phyloP scores from a whole-genome alignment of 441 rosid species.

The Populus hybrid region DNA sequence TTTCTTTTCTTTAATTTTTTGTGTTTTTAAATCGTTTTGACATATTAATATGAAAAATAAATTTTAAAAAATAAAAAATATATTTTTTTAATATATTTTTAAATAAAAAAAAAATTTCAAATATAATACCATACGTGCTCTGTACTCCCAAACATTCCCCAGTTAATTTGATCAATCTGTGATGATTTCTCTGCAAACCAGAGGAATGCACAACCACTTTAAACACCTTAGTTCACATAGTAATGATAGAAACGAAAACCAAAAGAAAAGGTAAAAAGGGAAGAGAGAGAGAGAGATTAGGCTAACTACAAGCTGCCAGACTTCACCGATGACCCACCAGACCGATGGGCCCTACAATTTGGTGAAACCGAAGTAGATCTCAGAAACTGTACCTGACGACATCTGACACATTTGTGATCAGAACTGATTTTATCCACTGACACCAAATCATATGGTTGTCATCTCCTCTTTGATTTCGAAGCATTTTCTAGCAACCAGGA shows the following conservation, averaged over 20 bases:
- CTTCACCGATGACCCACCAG: not conserved
- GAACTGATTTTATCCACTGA: not conserved
- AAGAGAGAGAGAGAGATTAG: not conserved
- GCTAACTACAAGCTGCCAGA: not conserved
- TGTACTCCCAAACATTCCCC: no score
- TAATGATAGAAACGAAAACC: not conserved
- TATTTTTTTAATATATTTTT: no score
- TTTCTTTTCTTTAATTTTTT: no score
- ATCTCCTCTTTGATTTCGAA: not conserved
- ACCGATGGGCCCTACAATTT: conserved; percentile 18
- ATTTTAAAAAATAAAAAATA: no score
- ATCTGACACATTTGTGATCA: conserved; percentile 12
- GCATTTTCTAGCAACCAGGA: not conserved
- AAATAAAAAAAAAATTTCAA: no score
- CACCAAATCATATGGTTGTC: conserved; percentile 14
- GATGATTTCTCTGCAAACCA: no score
- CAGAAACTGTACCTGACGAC: not conserved
- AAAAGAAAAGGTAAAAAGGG: not conserved
- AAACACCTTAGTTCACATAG: no score
- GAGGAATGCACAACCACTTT: no score
- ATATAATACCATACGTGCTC: no score
- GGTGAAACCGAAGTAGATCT: conserved; percentile 43
- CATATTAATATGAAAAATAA: no score
- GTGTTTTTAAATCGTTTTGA: no score
- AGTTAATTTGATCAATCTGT: no score